Conservation (phyloP, 768 basidiomycete species). For the Panellus pusillus region DNA sequence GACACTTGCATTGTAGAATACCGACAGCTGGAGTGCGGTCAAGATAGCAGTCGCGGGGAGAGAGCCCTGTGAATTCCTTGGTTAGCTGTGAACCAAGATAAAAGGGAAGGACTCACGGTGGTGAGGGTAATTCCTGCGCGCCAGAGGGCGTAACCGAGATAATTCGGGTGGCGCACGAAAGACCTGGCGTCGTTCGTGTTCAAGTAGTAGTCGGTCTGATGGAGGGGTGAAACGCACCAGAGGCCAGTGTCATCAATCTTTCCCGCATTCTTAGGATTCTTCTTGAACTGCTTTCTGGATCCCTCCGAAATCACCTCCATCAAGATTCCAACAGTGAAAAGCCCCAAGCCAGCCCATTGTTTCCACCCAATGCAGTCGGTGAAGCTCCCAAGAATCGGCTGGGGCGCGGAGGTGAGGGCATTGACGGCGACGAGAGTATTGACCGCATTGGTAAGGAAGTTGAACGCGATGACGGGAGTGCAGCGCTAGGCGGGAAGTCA, state of each 20-base stretch:
- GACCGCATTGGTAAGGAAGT: constrained; percentile 15
- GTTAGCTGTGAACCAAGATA: neutral
- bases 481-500: constrained; percentile 2
- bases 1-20: neutral
- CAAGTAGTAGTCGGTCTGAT: constrained; percentile 1
- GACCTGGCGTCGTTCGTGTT: neutral
- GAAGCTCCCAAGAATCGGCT: constrained; percentile 4
- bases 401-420: constrained; percentile 14
- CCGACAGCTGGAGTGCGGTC: neutral
- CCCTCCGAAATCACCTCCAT: constrained; percentile 24
- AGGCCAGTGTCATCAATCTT: constrained; percentile 24
- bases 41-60: constrained; percentile 1
- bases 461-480: constrained; percentile 17
- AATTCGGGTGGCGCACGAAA: constrained; percentile 28
- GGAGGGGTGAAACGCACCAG: constrained; percentile 19
- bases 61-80: constrained; percentile 2
- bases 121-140: constrained; percentile 24
- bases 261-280: constrained; percentile 25
- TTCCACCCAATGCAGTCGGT: constrained; percentile 21
- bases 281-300: constrained; percentile 26
- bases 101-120: constrained; percentile 1
- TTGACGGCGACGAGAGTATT: constrained; percentile 25
- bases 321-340: constrained; percentile 18
- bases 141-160: constrained; percentile 27
- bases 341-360: constrained; percentile 19